These are phyloP conservation scores for Aspergillus bridgeri DNA, from an alignment of 495 filamentous ascomycete genomes.

Conservation along the genomic window DNA sequence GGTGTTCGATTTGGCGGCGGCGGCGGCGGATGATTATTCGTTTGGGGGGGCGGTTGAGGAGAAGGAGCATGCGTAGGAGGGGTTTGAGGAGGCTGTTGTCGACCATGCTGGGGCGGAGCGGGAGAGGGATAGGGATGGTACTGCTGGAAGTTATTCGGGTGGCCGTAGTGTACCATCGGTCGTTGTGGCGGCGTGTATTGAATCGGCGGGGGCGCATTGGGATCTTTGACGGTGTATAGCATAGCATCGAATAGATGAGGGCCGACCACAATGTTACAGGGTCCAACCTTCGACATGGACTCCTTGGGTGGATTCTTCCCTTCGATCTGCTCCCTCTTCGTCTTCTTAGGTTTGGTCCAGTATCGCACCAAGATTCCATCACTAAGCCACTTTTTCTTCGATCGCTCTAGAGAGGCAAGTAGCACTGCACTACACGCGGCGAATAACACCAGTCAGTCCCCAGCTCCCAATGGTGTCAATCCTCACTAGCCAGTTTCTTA, in stretches of 20 bases:
- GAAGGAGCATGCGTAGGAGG: constrained; percentile 14
- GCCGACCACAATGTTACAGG: constrained; percentile 77
- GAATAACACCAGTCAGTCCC: neutral
- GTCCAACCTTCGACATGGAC: constrained; percentile 79
- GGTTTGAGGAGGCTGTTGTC: constrained; percentile 21
- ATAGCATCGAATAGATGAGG: constrained; percentile 88
- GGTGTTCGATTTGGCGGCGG: constrained; percentile 23
- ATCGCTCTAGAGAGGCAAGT: constrained; percentile 74
- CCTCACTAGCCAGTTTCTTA: constrained; percentile 21
- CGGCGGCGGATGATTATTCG: constrained; percentile 25
- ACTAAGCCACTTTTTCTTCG: constrained; percentile 82
- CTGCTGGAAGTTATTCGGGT: constrained; percentile 51
- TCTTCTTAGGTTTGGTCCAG: constrained; percentile 86
- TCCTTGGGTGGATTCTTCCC: constrained; percentile 82
- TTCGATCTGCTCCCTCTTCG: constrained; percentile 65
- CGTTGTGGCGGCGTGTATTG: constrained; percentile 51
- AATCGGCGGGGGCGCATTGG: constrained; percentile 45
- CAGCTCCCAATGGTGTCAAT: neutral
- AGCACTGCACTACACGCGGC: constrained; percentile 66
- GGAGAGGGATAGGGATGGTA: constrained; percentile 48
- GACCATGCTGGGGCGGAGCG: constrained; percentile 33
- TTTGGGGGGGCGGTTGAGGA: constrained; percentile 19
- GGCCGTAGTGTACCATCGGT: constrained; percentile 69
- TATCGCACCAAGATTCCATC: constrained; percentile 90
- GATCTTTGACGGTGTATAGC: constrained; percentile 81